phyloP scores from a whole-genome alignment of 2,329 filamentous ascomycete genomes.

The Aspergillus neoniger region DNA sequence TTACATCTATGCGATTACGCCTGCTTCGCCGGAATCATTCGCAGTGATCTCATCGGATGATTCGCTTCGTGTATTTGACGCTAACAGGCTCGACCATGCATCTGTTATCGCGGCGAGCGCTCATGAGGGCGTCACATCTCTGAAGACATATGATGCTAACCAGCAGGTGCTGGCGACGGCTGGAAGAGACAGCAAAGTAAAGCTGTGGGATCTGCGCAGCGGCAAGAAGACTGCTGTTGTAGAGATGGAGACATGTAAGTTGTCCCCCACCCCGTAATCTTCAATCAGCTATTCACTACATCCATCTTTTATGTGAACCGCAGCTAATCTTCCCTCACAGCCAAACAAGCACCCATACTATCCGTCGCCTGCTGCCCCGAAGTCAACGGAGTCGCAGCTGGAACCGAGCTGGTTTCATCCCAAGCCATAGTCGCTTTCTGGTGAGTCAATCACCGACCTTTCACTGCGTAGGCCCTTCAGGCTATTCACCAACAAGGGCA shows the following conservation, averaged over 20 bases:
- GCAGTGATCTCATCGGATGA: conserved; percentile 50
- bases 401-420: conserved; percentile 54
- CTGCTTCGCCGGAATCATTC: conserved; percentile 33
- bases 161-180: conserved; percentile 37
- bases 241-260: conserved; percentile 41
- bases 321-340: conserved; percentile 33
- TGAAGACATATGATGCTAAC: conserved; percentile 32
- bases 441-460: conserved; percentile 33
- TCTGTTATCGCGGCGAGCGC: conserved; percentile 31
- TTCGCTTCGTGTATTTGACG: conserved; percentile 46
- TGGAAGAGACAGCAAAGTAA: conserved; percentile 45
- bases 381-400: conserved; percentile 54
- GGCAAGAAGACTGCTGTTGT: conserved; percentile 32
- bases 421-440: conserved; percentile 48
- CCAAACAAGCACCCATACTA: conserved; percentile 53
- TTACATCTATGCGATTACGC: conserved; percentile 47
- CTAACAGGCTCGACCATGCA: conserved; percentile 34
- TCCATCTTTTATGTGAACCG: too few relatives aligned
- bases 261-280: conserved; percentile 7
- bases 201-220: conserved; percentile 44
- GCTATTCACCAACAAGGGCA: not conserved
- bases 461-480: not conserved
- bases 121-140: conserved; percentile 43
- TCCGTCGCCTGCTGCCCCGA: conserved; percentile 53
- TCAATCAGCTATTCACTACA: too few relatives aligned